Evolutionary conservation across 2,329 filamentous ascomycete genomes (phyloP).

Genomic region (Apiospora sp.): DNA sequence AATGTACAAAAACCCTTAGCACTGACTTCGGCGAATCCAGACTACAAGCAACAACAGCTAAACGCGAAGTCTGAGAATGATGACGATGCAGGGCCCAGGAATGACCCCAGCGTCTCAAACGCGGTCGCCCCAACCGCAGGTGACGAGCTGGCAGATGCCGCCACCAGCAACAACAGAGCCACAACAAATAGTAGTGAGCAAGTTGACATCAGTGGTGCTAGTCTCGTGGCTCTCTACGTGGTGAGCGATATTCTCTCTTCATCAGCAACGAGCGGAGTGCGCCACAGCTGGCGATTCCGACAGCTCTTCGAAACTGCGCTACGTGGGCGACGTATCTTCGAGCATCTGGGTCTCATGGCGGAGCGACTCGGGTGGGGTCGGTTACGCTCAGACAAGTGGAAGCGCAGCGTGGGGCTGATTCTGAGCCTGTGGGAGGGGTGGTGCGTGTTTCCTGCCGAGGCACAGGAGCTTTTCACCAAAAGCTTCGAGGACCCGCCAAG

Average conservation of each 20-base stretch:
- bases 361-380: conserved; percentile 80
- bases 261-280: conserved; percentile 76
- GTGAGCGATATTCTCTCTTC: conserved; percentile 81
- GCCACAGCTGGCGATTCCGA: conserved; percentile 87
- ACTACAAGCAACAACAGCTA: conserved; percentile 51
- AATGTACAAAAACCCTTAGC: conserved; percentile 83
- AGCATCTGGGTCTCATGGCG: conserved; percentile 76
- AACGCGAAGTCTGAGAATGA: conserved; percentile 45
- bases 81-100: conserved; percentile 33
- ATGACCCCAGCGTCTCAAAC: conserved; percentile 39
- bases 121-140: conserved; percentile 34
- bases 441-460: conserved; percentile 77
- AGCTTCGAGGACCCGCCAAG: conserved; percentile 76
- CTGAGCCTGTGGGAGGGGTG: conserved; percentile 76
- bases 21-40: conserved; percentile 74
- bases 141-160: conserved; percentile 48
- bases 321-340: conserved; percentile 72
- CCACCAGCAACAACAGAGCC: conserved; percentile 36
- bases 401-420: conserved; percentile 74
- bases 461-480: conserved; percentile 73
- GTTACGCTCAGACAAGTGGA: conserved; percentile 84
- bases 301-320: conserved; percentile 80
- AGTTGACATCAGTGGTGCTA: conserved; percentile 73
- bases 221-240: conserved; percentile 82
- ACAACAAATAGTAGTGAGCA: conserved; percentile 41